Conservation (phyloP, 2,329 filamentous ascomycete species). For the Cucurbitaria berberidis region DNA sequence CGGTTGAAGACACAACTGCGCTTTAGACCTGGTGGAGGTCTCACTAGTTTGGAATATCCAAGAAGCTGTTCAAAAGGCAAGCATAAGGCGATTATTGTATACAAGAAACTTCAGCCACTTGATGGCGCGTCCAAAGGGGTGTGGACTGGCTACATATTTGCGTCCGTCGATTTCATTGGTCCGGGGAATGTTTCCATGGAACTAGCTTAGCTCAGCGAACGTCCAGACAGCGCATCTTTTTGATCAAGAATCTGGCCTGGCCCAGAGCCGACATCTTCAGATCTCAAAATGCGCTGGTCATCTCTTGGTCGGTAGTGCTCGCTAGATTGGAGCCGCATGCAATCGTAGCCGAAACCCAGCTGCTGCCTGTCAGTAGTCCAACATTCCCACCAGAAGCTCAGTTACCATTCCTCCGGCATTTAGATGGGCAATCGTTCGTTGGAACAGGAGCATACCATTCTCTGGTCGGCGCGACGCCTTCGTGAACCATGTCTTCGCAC, state of each 20-base stretch:
- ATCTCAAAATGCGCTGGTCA: conserved; percentile 9
- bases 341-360: conserved; percentile 1
- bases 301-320: conserved; percentile 10
- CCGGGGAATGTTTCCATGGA: not conserved
- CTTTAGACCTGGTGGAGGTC: too few species aligned
- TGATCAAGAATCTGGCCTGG: conserved; percentile 1
- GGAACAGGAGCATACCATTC: conserved; percentile 5
- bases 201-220: not conserved
- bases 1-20: too few species aligned
- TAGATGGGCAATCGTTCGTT: conserved; percentile 9
- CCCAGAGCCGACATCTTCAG: not conserved
- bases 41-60: not conserved
- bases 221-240: not conserved
- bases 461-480: conserved; percentile 5
- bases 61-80: not conserved
- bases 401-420: conserved; percentile 1
- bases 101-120: too few species aligned
- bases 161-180: not conserved
- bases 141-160: not conserved
- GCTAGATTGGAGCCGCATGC: conserved; percentile 16
- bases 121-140: not conserved
- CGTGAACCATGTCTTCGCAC: conserved; percentile 17
- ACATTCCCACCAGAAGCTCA: not conserved
- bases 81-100: not conserved
- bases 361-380: conserved; percentile 6